Evolutionary conservation across 495 filamentous ascomycete species (phyloP).

Genomic region (Apiosordaria backusii): DNA sequence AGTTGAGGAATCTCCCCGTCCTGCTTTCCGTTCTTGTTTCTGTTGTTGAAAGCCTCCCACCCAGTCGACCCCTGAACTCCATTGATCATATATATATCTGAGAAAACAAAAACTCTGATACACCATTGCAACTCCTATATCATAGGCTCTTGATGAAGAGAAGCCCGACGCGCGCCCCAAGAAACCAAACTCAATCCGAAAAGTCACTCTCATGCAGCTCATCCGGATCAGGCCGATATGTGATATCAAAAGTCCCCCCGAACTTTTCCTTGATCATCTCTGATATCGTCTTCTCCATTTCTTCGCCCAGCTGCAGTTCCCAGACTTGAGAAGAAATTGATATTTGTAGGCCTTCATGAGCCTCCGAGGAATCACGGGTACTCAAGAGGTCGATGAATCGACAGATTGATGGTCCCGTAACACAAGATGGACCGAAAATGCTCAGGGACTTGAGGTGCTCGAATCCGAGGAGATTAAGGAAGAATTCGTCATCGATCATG

Average conservation of each 20-base stretch:
- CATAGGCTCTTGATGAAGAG: too few species aligned
- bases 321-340: neutral
- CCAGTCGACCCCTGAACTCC: too few species aligned
- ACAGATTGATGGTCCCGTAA: neutral
- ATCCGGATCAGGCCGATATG: neutral
- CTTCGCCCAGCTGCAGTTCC: neutral
- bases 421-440: neutral
- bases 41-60: too few species aligned
- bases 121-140: too few species aligned
- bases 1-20: too few species aligned
- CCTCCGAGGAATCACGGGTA: neutral
- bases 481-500: constrained; percentile 51
- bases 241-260: neutral
- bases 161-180: too few species aligned
- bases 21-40: too few species aligned
- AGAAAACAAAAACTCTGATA: too few species aligned
- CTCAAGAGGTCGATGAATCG: neutral
- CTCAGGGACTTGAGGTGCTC: neutral
- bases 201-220: neutral
- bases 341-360: neutral
- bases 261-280: neutral
- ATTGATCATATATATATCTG: too few species aligned
- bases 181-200: neutral
- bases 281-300: too few species aligned
- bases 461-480: neutral